Evolutionary conservation across 164 flowering plant species (phyloP), one percentile per base, ranked within the genome.

Genomic region (Aristolochia contorta): DNA sequence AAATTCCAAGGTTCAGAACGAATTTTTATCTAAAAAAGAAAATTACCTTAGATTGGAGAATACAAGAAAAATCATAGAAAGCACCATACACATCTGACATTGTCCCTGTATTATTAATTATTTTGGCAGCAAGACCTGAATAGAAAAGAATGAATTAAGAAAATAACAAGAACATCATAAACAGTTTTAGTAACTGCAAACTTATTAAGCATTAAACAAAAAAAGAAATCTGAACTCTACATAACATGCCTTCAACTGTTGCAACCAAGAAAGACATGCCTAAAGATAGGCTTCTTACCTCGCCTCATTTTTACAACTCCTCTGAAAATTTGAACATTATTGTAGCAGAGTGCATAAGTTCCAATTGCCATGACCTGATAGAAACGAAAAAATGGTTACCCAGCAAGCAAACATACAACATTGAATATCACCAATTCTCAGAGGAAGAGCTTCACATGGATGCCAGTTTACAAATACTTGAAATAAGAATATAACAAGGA

Each of bases 271-370:
- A 37, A 37, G 43, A 37, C 54, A 51, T 19, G 54, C 54, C 23
- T 51, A 49, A 58, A 19, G 6, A 37, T 16, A 55, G 27, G 46
- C 54, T 25, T 66, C 87, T 83, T 81, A 93, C 98, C 98, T 25
- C 99, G 91, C 69, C 99, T 82, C 92, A 93, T 82, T 74, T 90
- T 93, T 64, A 93, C 99, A 14, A 90, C 96, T 59, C 95, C 97
- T 72, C 88, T 72, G 75, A 89, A 92, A 64, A 92, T 88, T 72
- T 87, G 73, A 64, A 87, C 67, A 57, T 92, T 92, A 85, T 88
- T 82, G 80, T 90, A 93, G 82, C 99, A 93, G 64, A 86, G 69
- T 63, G 99, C 95, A 23, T 88, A 67, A 16, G 99, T 93, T 71
- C 99, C 99, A 67, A 90, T 88, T 54, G 97, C 96, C 99, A 90